Conservation (phyloP, 768 basidiomycete species). For the Tylopilus subfusipes region DNA sequence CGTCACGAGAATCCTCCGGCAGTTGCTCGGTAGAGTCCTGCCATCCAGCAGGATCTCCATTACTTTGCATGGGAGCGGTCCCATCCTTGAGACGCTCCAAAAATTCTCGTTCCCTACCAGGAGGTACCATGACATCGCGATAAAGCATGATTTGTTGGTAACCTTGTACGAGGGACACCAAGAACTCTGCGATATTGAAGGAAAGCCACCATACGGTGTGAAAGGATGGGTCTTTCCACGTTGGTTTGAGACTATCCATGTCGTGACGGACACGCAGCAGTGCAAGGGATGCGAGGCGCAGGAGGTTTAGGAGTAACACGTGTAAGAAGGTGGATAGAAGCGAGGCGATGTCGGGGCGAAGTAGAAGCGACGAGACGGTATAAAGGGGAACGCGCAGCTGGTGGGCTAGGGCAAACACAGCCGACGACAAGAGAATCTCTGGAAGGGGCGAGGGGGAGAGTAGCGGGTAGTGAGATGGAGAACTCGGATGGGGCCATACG, state of each 20-base stretch:
- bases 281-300: slow-evolving; percentile 54
- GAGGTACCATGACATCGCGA: slow-evolving; percentile 59
- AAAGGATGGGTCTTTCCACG: slow-evolving; percentile 58
- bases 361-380: slow-evolving; percentile 33
- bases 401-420: slow-evolving; percentile 44
- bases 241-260: slow-evolving; percentile 41
- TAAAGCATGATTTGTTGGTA: slow-evolving; percentile 68
- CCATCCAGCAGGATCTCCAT: slow-evolving; percentile 12
- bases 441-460: slow-evolving; percentile 62
- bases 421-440: slow-evolving; percentile 57
- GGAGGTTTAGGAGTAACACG: slow-evolving; percentile 47
- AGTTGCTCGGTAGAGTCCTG: slow-evolving; percentile 7
- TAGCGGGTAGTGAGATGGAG: slow-evolving; percentile 41
- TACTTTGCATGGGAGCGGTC: slow-evolving; percentile 3
- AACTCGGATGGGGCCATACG: slow-evolving; percentile 41
- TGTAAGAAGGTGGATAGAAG: slow-evolving; percentile 43
- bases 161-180: slow-evolving; percentile 64
- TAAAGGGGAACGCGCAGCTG: slow-evolving; percentile 32
- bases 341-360: slow-evolving; percentile 27
- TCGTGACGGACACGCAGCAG: slow-evolving; percentile 50
- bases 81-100: slow-evolving; percentile 28
- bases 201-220: slow-evolving; percentile 73
- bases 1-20: slow-evolving; percentile 10
- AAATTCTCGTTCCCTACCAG: slow-evolving; percentile 39
- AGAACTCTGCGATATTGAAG: slow-evolving; percentile 63